Conservation (phyloP, 306 rosid genomes). For the Gastrolobium villosum region DNA sequence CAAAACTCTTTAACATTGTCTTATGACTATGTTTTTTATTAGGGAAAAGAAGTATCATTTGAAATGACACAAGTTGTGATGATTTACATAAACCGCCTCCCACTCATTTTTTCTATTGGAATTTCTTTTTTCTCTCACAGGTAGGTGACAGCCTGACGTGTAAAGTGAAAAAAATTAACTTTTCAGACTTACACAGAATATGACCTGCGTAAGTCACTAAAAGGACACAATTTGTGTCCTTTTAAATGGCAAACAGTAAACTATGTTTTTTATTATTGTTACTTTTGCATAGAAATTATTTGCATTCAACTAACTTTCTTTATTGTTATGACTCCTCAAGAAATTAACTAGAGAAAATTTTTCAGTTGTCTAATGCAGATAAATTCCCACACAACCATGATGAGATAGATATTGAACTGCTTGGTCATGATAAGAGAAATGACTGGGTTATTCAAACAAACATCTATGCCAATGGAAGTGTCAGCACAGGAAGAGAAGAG, state of each 20-base stretch:
- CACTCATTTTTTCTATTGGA: no score
- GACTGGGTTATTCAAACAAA: constrained; percentile 94
- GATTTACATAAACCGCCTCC: no score
- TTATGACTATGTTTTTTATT: constrained; percentile 2
- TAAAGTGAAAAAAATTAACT: no score
- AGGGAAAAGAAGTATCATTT: no score
- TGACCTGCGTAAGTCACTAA: no score
- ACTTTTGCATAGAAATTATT: not conserved
- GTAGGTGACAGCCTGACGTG: no score
- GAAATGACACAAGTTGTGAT: no score
- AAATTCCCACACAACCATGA: constrained; percentile 86
- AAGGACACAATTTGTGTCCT: no score
- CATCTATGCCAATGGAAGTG: constrained; percentile 89
- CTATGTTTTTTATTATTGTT: not conserved
- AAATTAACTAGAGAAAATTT: constrained; percentile 37
- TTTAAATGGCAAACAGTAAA: no score
- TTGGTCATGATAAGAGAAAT: constrained; percentile 90
- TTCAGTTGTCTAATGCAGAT: constrained; percentile 91
- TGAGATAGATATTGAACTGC: constrained; percentile 90
- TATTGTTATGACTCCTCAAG: not conserved
- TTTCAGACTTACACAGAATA: no score
- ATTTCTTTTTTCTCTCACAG: no score
- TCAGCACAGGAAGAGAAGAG: constrained; percentile 94
- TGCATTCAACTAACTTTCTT: not conserved
- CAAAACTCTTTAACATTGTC: not conserved